A percentile compares a stretch with the other conserved stretches of the same genome.
phyloP scores from a whole-genome alignment of 1,284 basidiomycete genomes.

The Fomitopsis palustris region DNA sequence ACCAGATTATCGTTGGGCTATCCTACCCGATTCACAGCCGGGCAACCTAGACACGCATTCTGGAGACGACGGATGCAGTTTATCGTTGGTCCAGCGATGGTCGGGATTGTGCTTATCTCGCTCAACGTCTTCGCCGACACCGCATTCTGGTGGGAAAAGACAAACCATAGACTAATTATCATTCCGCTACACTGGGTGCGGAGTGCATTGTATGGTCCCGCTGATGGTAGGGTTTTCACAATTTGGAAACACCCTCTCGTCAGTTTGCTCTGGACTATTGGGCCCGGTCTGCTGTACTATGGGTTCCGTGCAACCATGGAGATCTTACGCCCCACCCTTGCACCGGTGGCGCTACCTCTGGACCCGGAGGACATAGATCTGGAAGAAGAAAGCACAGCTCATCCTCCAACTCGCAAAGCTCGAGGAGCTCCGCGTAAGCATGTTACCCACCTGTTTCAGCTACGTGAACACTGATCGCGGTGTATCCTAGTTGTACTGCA shows the following conservation, averaged over 20 bases:
- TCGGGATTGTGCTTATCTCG: slow-evolving; percentile 14
- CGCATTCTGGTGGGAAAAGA: slow-evolving; percentile 27
- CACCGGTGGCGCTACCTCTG: neutral
- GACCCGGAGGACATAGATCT: neutral
- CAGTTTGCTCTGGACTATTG: slow-evolving; percentile 38
- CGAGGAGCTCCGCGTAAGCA: neutral
- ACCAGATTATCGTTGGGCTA: slow-evolving; percentile 15
- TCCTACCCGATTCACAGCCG: neutral
- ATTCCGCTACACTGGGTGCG: slow-evolving; percentile 36
- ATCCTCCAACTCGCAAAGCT: too few relatives aligned
- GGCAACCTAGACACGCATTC: neutral
- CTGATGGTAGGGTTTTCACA: slow-evolving; percentile 38
- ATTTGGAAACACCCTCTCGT: slow-evolving; percentile 37
- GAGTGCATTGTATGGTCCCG: slow-evolving; percentile 35
- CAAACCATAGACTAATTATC: slow-evolving; percentile 19
- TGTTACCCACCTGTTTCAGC: neutral
- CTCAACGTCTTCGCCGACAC: slow-evolving; percentile 28
- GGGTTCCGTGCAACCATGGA: slow-evolving; percentile 18
- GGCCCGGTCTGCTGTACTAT: slow-evolving; percentile 28
- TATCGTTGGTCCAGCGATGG: slow-evolving; percentile 16
- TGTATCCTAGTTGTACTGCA: slow-evolving; percentile 24
- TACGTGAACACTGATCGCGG: too few relatives aligned
- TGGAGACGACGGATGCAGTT: slow-evolving; percentile 3
- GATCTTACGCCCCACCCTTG: neutral
- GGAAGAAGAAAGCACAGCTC: neutral